Evolutionary conservation across 345 rosid species (phyloP), one percentile per base, ranked within the genome.

Genomic region (Balakata baccata): DNA sequence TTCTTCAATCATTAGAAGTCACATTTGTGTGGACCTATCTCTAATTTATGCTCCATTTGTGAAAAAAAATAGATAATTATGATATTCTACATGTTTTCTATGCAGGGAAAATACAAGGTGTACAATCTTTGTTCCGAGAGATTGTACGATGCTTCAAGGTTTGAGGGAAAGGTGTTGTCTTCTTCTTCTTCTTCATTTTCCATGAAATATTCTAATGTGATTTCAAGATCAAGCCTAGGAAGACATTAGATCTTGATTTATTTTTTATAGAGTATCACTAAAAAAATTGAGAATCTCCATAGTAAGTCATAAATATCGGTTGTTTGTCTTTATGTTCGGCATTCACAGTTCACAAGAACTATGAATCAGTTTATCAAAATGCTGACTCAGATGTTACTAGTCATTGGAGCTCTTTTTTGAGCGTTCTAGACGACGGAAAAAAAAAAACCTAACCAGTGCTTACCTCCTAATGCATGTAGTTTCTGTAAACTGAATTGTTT

Each of bases 61-160:
- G 25, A 59, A 50, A 59, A 50, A 71, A 54, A 13, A 59, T 43
- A 34, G 61, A 13, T 18, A 67, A 61, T 64, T 45, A 60, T 75
- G 68, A 69, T 77, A 76, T 57, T 57, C 22, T 57, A 43, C 13
- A 11, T 69, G 76, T 49, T 52, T 68, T 74, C 41, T 73, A 34
- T 68, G 78, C 78, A 79, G 82, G 79, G 78, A 65, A 79, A 75
- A 71, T 79, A 75, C 58, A 79, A 79, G 62, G 82, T 79, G 8
- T 79, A 79, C 41, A 79, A 79, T 79, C 79, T 79, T 54, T 79
- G 79, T 57, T 58, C 79, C 18, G 82, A 79, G 79, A 71, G 82
- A 70, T 41, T 79, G 59, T 79, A 79, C 10, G 79, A 79, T 22
- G 82, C 76, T 45, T 75, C 82, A 29, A 70, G 37, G 51, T 79